Evolutionary conservation across 1,284 basidiomycete genomes (phyloP), one percentile per base, ranked within the genome.

Genomic region (Naganishia sp.): DNA sequence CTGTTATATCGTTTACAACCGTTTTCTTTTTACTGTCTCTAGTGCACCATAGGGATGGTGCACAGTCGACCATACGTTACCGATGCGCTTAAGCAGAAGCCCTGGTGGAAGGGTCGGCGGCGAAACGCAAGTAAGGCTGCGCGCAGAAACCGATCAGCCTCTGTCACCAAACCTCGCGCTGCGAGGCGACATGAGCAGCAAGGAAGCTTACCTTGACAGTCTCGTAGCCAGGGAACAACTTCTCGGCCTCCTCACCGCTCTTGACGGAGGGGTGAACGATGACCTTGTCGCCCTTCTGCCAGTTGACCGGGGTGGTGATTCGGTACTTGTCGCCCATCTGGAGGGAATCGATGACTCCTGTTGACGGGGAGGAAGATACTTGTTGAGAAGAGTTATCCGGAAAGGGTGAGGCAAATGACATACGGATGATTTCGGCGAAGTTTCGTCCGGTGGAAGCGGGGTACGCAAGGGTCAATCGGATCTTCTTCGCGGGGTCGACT

Each of bases 241-340:
- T 87, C 81, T 92, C 89, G 39, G 93, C 94, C 81, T 98, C 89
- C 50, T 94, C 92, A 74, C 89, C 89, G 64, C 80, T 82, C 70
- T 80, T 75, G 57, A 98, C 92, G 9, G 84, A 81, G n/a, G 92
- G 90, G 81, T 97, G 94, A 49, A 99, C 88, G 75, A 99, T 97
- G 66, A 98, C 94, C 76, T 93, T 88, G 18, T 94, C 88, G 54
- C 93, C 94, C 77, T 88, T 88, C 70, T 89, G 86, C 95, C 95
- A 98, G 86, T 97, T 94, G 70, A 91, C 93, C 21, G 90, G 90
- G 5, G 91, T 92, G 18, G 76, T 74, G 66, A 90, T 88, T 64
- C 79, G 79, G 83, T 94, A 84, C 83, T 90, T 93, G 84, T 98
- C 94, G 55, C 92, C 91, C 68, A 95, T 84, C 80, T 99, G 96